These are phyloP conservation scores for Magnaporthales sp. DNA, from an alignment of 2,329 filamentous ascomycete genomes.

Conservation along the genomic window DNA sequence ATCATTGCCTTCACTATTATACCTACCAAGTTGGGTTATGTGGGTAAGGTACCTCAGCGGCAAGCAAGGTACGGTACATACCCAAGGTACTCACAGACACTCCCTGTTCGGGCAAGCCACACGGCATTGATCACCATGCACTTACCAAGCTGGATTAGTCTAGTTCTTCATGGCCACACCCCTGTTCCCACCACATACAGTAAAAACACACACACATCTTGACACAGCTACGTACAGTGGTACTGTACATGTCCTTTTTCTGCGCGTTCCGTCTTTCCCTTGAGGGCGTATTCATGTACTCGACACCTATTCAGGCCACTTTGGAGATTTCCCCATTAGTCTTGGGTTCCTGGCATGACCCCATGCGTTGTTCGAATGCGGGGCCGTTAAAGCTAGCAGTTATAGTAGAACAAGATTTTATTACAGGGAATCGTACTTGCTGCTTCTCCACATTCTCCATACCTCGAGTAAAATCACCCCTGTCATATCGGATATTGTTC, in stretches of 20 bases:
- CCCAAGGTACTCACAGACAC: not conserved
- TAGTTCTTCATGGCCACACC: not conserved
- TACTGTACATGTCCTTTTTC: not conserved
- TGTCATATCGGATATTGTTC: not conserved
- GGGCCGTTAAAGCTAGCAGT: not conserved
- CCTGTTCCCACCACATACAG: not conserved
- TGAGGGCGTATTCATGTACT: slow-evolving; percentile 8
- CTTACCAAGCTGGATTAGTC: slow-evolving; percentile 6
- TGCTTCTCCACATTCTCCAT: slow-evolving; percentile 3
- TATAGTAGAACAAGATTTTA: not conserved
- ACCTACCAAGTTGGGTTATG: not conserved
- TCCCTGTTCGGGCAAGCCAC: not conserved
- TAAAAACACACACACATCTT: not conserved
- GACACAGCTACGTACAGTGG: not conserved
- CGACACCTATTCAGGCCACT: slow-evolving; percentile 16
- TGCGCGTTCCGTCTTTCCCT: not conserved
- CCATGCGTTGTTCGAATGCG: not conserved
- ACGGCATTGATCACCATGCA: slow-evolving; percentile 16
- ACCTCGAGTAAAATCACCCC: not conserved
- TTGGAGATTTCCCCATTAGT: slow-evolving; percentile 4
- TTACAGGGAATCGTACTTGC: not conserved
- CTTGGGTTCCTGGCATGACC: not conserved
- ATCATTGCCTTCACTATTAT: not conserved
- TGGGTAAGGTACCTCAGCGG: not conserved
- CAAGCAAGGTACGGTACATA: not conserved